Percentiles rank a stretch among this genome's conserved stretches.
phyloP scores from a whole-genome alignment of 768 basidiomycete genomes.

The Naematelia aurantialba region DNA sequence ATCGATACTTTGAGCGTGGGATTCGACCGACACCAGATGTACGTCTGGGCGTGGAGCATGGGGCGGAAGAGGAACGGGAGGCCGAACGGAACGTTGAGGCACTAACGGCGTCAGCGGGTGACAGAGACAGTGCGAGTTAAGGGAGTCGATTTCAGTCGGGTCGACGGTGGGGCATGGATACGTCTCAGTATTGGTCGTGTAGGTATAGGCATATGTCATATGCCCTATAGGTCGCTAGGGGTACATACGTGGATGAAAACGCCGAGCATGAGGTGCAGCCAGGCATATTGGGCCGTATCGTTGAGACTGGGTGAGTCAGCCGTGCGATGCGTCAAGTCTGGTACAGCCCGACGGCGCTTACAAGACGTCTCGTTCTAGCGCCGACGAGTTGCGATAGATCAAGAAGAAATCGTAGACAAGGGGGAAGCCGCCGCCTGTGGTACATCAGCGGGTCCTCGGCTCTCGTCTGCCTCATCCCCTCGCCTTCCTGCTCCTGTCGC shows the following conservation, averaged over 20 bases:
- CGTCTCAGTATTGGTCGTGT: too few relatives aligned
- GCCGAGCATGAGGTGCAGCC: conserved; percentile 44
- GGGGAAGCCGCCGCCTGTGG: conserved; percentile 42
- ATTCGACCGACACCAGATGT: conserved; percentile 48
- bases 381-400: conserved; percentile 47
- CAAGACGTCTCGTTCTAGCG: conserved; percentile 43
- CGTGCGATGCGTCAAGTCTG: background rate
- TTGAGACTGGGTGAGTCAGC: conserved; percentile 16
- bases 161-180: too few relatives aligned
- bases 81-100: conserved; percentile 37
- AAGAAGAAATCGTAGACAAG: conserved; percentile 48
- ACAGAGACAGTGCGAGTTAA: background rate
- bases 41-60: conserved; percentile 48
- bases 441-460: too few relatives aligned
- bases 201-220: too few relatives aligned
- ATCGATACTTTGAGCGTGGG: conserved; percentile 46
- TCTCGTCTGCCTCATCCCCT: too few relatives aligned
- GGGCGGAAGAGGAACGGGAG: conserved; percentile 48
- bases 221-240: too few relatives aligned
- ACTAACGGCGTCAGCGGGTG: conserved; percentile 13
- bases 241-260: conserved; percentile 35
- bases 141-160: too few relatives aligned
- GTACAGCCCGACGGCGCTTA: conserved; percentile 17
- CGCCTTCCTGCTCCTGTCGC: too few relatives aligned
- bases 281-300: conserved; percentile 46